These are phyloP conservation scores for Tricholoma sp. DNA, from an alignment of 768 basidiomycete genomes.

Conservation along the genomic window DNA sequence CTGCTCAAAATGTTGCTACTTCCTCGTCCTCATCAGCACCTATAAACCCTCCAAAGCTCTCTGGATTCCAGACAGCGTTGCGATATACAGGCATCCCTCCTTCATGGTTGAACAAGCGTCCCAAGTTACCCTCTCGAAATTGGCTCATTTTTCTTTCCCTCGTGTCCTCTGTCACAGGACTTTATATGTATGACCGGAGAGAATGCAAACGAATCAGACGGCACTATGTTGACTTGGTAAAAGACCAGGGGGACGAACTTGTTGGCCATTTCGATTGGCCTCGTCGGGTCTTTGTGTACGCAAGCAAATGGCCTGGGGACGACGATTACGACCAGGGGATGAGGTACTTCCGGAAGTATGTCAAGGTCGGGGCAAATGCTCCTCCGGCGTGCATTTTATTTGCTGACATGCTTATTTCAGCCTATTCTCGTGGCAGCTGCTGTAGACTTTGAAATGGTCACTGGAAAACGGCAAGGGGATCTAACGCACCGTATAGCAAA, in stretches of 20 bases:
- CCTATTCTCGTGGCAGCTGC: slow-evolving; percentile 93
- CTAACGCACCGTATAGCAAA: slow-evolving; percentile 73
- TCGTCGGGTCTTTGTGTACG: slow-evolving; percentile 82
- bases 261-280: slow-evolving; percentile 60
- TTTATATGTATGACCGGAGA: slow-evolving; percentile 82
- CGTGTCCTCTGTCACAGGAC: slow-evolving; percentile 62
- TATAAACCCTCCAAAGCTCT: slow-evolving; percentile 24
- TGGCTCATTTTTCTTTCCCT: slow-evolving; percentile 90
- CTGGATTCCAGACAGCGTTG: slow-evolving; percentile 59
- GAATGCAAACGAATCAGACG: slow-evolving; percentile 75
- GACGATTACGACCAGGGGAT: slow-evolving; percentile 82
- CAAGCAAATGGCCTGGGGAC: slow-evolving; percentile 90
- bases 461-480: slow-evolving; percentile 82
- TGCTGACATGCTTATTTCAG: slow-evolving; percentile 36
- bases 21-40: slow-evolving; percentile 9
- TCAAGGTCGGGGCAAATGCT: slow-evolving; percentile 65
- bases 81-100: slow-evolving; percentile 64
- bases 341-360: slow-evolving; percentile 92
- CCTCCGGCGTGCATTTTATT: slow-evolving; percentile 10
- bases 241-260: slow-evolving; percentile 66
- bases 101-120: slow-evolving; percentile 80
- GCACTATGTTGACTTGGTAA: slow-evolving; percentile 76
- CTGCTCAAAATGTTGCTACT: slow-evolving; percentile 16
- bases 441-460: slow-evolving; percentile 82
- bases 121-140: slow-evolving; percentile 84